These are phyloP conservation scores for Orbilia oligospora DNA, from an alignment of 2,329 filamentous ascomycete genomes.

Conservation along the genomic window DNA sequence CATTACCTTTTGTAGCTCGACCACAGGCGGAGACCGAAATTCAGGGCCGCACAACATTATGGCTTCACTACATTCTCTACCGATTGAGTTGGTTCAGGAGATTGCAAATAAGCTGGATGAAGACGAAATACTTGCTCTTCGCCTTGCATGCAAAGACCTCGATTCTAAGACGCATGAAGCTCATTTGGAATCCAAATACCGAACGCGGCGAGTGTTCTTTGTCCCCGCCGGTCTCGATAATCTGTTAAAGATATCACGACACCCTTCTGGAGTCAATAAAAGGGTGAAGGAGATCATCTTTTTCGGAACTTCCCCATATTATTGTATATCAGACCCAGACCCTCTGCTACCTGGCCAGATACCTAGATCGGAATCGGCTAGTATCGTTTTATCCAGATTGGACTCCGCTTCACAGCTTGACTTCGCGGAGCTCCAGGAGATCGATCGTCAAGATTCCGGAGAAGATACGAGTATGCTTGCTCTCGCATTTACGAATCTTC, in stretches of 20 bases:
- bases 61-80: not conserved
- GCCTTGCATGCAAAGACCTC: constrained; percentile 10
- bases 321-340: not conserved
- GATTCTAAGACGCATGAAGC: not conserved
- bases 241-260: constrained; percentile 29
- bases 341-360: not conserved
- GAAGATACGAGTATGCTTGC: not conserved
- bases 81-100: constrained; percentile 7
- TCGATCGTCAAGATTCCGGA: not conserved
- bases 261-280: constrained; percentile 10
- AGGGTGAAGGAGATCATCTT: not conserved
- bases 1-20: too few relatives aligned
- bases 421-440: not conserved
- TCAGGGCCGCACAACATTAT: too few relatives aligned
- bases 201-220: constrained; percentile 6
- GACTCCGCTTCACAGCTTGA: too few relatives aligned
- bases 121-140: constrained; percentile 22
- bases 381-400: too few relatives aligned
- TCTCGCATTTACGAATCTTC: constrained; percentile 24
- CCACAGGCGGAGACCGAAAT: too few relatives aligned
- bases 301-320: not conserved
- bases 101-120: constrained; percentile 12
- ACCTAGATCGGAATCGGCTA: not conserved
- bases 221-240: constrained; percentile 11
- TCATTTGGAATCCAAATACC: constrained; percentile 24